Base-by-base conservation (phyloP, 1,139 yeast genomes). In the Saccharomyces hybrid region DNA sequence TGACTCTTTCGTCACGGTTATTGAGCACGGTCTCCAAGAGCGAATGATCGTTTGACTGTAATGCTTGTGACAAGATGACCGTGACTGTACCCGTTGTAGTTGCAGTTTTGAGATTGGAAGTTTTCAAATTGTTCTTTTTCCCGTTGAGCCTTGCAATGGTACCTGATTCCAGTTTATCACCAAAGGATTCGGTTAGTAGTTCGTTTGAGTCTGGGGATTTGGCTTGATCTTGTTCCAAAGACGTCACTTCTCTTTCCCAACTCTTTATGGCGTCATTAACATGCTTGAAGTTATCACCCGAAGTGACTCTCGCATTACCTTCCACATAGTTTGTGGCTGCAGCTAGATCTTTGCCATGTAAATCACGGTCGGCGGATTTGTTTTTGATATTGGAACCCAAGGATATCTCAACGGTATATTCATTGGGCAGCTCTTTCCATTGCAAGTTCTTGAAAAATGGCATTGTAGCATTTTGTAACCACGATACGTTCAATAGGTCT, bases 1-100 rank as follows among this genome's bases (percentile, higher is more conserved):
- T 85, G 48, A 88, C 80, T 14, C 75, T 76, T 58, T 87, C 88
- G 67, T 93, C 96, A 54, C 84, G 79, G 62, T 84, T 85, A 59
- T 80, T 78, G 61, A 95, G 77, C 9, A 95, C 96, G 0, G 89
- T 81, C 69, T 95, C 98, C 57, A 86, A 73, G 51, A 86, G 73
- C 1, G 87, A 71, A 62, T 82, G 87, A 65, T 86, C 95, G 62
- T 84, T 85, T 29, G 86, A 82, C 63, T 80, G 82, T 58, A 86
- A 75, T 0, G 93, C 84, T 70, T 86, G 95, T 1, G 88, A 73
- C 54, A 86, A 74, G 9, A 86, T 79, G 3, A 83, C 80, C 2
- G 90, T 79, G 55, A 86, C 77, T 2, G 89, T 81, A 23, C 86
- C 86, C 1, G 86, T 78, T 13, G 80, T 75, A 52, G 79, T 41